These are phyloP conservation scores for Trichoderma gracile DNA, from an alignment of 2,329 filamentous ascomycete genomes.

Conservation along the genomic window DNA sequence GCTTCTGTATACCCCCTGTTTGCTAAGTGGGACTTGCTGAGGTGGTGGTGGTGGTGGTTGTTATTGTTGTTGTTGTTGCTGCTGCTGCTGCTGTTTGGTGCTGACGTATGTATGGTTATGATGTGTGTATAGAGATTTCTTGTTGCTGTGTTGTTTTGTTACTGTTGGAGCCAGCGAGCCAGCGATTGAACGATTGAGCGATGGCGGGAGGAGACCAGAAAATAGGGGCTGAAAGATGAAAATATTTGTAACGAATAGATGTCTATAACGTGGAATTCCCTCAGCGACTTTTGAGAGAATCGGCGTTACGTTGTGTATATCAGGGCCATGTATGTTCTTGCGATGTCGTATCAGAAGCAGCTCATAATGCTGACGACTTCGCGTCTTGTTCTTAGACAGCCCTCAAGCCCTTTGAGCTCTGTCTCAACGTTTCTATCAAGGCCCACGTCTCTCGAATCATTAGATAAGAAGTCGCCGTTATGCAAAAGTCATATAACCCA, in stretches of 20 bases:
- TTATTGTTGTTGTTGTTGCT: too few relatives aligned
- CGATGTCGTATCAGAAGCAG: neutral
- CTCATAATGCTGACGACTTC: too few relatives aligned
- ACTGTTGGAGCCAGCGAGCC: neutral
- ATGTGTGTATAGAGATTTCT: neutral
- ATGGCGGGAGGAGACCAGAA: neutral
- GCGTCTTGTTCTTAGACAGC: too few relatives aligned
- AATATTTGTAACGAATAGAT: neutral
- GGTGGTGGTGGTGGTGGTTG: too few relatives aligned
- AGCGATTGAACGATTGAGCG: neutral
- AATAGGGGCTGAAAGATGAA: neutral
- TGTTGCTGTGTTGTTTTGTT: neutral
- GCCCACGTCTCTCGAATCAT: neutral
- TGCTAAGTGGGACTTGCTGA: neutral
- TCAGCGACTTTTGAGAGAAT: neutral
- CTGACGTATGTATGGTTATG: conserved; percentile 10
- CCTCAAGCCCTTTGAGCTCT: too few relatives aligned
- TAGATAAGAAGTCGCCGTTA: conserved; percentile 10
- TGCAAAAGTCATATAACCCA: conserved; percentile 6
- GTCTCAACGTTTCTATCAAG: neutral
- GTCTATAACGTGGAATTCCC: too few relatives aligned
- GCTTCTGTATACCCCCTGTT: conserved; percentile 24
- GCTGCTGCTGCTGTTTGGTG: neutral
- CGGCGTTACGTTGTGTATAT: neutral
- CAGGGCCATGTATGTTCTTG: neutral